phyloP scores from a whole-genome alignment of 441 rosid species.

The Sinapis alba region DNA sequence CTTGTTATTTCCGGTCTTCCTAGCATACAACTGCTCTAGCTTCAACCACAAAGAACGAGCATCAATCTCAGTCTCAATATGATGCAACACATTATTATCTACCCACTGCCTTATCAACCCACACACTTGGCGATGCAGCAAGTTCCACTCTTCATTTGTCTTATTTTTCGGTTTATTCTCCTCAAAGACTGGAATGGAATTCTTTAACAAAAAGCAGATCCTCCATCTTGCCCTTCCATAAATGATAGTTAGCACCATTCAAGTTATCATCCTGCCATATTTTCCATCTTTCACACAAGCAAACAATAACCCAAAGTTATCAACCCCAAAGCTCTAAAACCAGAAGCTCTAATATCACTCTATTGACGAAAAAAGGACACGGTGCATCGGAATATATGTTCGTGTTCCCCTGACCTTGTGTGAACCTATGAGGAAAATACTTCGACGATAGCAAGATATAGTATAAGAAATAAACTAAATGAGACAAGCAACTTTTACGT shows the following conservation, averaged over 20 bases:
- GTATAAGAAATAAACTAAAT: too few relatives aligned
- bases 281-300: neutral
- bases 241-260: neutral
- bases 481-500: too few relatives aligned
- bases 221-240: neutral
- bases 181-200: neutral
- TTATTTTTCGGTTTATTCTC: neutral
- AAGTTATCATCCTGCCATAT: neutral
- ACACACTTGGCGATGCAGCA: neutral
- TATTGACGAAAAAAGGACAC: neutral
- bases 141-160: neutral
- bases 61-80: neutral
- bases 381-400: neutral
- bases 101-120: neutral
- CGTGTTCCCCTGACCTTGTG: neutral
- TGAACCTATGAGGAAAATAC: too few relatives aligned
- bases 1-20: neutral
- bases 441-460: too few relatives aligned
- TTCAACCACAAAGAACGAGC: neutral
- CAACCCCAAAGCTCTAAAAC: neutral
- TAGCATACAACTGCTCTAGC: neutral
- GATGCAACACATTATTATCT: neutral
- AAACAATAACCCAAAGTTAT: neutral
- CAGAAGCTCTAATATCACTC: neutral
- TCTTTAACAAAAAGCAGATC: neutral